Evolutionary conservation across 106 monocot genomes (phyloP).

Genomic region (Ottelia alismoides): DNA sequence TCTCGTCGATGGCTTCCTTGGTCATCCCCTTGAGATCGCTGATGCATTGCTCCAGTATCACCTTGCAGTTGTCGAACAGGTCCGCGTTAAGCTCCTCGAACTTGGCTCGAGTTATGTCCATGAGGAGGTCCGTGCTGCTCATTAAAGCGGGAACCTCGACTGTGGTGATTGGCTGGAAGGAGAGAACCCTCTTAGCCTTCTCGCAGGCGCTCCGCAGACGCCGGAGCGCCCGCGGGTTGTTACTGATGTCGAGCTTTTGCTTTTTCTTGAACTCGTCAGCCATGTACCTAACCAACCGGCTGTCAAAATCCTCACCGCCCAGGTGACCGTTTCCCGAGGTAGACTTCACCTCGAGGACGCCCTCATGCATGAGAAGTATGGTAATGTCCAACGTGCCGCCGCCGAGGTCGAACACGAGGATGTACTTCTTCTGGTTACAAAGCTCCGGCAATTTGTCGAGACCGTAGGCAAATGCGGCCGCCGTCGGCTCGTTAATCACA

Average conservation of each 20-base stretch:
- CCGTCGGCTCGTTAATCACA: too few species aligned
- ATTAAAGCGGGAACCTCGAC: conserved; percentile 6
- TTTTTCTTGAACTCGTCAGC: conserved; percentile 5
- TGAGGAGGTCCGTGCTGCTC: conserved; percentile 7
- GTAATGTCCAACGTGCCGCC: too few species aligned
- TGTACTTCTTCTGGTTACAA: conserved; percentile 4
- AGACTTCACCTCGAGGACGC: conserved; percentile 10
- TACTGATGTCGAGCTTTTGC: conserved; percentile 11
- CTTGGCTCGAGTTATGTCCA: conserved; percentile 1
- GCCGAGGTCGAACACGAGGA: too few species aligned
- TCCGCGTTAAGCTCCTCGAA: too few species aligned
- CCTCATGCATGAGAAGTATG: conserved; percentile 6
- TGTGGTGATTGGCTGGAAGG: conserved; percentile 7
- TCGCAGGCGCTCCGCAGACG: conserved; percentile 10
- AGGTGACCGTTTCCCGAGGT: conserved; percentile 8
- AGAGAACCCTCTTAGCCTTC: conserved; percentile 13
- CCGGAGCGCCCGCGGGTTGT: too few species aligned
- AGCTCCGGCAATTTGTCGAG: conserved; percentile 3
- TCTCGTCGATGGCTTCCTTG: conserved; percentile 2
- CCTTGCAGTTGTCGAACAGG: conserved; percentile 52
- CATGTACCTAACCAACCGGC: conserved; percentile 8
- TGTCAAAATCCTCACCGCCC: conserved; percentile 14
- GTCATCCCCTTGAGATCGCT: conserved; percentile 20
- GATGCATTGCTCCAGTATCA: conserved; percentile 46
- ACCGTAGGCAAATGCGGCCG: too few species aligned